Evolutionary conservation across 306 rosid genomes (phyloP), one percentile per base, ranked within the genome.

Genomic region (Parietaria judaica): DNA sequence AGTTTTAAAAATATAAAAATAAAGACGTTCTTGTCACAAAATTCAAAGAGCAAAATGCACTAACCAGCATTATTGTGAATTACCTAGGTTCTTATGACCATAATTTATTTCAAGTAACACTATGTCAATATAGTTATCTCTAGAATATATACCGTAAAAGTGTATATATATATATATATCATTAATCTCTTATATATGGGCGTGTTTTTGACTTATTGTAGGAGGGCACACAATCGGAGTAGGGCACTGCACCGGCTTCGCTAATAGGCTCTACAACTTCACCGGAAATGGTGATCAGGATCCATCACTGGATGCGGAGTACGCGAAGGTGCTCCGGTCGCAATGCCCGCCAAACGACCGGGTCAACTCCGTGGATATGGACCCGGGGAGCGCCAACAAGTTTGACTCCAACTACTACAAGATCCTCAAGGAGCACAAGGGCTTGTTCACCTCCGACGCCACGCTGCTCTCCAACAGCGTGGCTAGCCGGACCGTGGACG

Each of bases 201-300:
- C 31, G 31, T 23, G 31, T 23, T 23, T 23, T 23, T 23, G 31
- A 23, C 31, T 23, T 23, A 41, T 5, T 41, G 45, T 8, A 83
- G 88, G 92, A 23, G 70, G 48, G 37, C 94, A 85, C 77, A 82
- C 82, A 36, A 72, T 85, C 53, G 92, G 92, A 65, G 2, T 68
- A 7, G 76, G 68, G 0, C 86, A 82, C 13, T 85, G 92, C 72
- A 60, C 34, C 39, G 9, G 34, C 5, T 70, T 85, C 76, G 75
- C 74, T 48, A 63, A 23, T 14, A 77, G 91, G 63, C 81, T 81
- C 7, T 85, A 64, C 78, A 81, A 85, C 73, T 81, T 81, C 71
- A 84, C 74, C 1, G 81, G 87, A 58, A 81, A 64, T 64, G 85
- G 85, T 7, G 87, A 84, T 57, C 81, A 81, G 63, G 91, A 84